Conservation (phyloP, 192 early-diverging fungal genomes). For the Anaeromyces robustus region DNA sequence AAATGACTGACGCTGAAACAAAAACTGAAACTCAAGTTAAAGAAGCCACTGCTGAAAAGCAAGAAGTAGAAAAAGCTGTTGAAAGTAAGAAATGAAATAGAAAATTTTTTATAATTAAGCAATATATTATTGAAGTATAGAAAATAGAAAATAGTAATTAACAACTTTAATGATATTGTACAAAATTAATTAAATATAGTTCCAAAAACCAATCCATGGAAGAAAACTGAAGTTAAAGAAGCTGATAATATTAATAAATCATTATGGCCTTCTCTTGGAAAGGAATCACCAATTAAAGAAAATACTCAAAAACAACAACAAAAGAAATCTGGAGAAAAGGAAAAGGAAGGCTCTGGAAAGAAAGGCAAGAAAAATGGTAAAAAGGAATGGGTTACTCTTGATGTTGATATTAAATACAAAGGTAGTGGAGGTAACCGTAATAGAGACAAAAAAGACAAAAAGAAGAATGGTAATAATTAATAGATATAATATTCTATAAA, state of each 20-base stretch:
- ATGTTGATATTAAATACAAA: not conserved
- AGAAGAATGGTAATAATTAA: not conserved
- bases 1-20: not conserved
- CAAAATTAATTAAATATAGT: not conserved
- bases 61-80: not conserved
- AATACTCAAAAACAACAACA: not conserved
- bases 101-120: too few relatives aligned
- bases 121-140: too few relatives aligned
- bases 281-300: not conserved
- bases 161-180: too few relatives aligned
- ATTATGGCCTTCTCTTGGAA: not conserved
- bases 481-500: too few relatives aligned
- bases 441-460: not conserved
- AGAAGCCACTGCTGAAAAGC: not conserved
- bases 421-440: not conserved
- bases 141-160: too few relatives aligned
- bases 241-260: not conserved
- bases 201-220: not conserved
- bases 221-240: not conserved
- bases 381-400: not conserved
- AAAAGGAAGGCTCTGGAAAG: not conserved
- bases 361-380: not conserved
- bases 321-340: not conserved
- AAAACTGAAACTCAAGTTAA: not conserved
- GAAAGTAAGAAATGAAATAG: not conserved